Evolutionary conservation across 768 basidiomycete species (phyloP).

Genomic region (Collybia nuda): DNA sequence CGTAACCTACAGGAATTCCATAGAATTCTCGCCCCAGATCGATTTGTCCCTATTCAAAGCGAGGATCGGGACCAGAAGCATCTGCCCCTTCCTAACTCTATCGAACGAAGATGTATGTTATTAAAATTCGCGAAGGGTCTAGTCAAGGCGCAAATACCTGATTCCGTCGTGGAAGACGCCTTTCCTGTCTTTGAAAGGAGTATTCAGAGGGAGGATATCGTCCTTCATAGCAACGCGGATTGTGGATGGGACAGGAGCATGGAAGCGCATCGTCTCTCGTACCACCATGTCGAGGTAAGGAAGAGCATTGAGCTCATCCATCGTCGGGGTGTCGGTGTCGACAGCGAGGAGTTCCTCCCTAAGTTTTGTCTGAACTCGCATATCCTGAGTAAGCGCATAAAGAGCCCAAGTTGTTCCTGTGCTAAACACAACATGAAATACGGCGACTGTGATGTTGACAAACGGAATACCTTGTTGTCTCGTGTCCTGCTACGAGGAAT

Average conservation of each 20-base stretch:
- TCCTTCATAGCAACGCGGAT: slow-evolving; percentile 47
- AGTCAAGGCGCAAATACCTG: slow-evolving; percentile 22
- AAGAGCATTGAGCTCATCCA: slow-evolving; percentile 67
- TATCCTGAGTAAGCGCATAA: slow-evolving; percentile 49
- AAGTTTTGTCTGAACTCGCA: slow-evolving; percentile 51
- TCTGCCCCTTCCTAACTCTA: slow-evolving; percentile 44
- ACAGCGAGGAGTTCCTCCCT: slow-evolving; percentile 55
- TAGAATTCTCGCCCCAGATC: slow-evolving; percentile 65
- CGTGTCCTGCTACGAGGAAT: slow-evolving; percentile 48
- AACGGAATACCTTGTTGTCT: slow-evolving; percentile 37
- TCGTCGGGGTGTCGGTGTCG: slow-evolving; percentile 56
- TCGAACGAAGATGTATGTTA: background rate
- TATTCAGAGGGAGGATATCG: slow-evolving; percentile 49
- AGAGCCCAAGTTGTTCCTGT: slow-evolving; percentile 59
- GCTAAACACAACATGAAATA: slow-evolving; percentile 16
- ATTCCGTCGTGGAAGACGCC: slow-evolving; percentile 41
- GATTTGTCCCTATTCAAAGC: slow-evolving; percentile 49
- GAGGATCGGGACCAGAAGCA: slow-evolving; percentile 48
- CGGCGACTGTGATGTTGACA: background rate
- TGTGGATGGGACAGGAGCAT: slow-evolving; percentile 48
- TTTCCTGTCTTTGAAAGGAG: slow-evolving; percentile 42
- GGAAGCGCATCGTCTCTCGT: slow-evolving; percentile 57
- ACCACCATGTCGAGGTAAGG: slow-evolving; percentile 71
- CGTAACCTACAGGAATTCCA: slow-evolving; percentile 53
- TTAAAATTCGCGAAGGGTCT: background rate